Conservation (phyloP, 129 eudicot species). For the Flaveria robusta region DNA sequence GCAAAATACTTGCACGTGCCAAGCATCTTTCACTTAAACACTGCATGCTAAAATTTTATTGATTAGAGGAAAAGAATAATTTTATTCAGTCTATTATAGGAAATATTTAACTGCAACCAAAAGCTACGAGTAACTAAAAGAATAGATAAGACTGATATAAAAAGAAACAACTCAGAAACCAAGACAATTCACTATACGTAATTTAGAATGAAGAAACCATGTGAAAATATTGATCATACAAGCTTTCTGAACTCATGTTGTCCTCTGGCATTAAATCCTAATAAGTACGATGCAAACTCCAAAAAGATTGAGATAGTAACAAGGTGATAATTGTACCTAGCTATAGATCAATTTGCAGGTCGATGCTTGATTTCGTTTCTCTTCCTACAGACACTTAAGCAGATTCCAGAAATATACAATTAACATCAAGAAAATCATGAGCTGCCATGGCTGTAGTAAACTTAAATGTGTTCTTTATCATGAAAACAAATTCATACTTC, state of each 20-base stretch:
- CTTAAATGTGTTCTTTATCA: not conserved
- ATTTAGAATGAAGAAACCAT: slow-evolving; percentile 1
- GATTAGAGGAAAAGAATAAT: slow-evolving; percentile 21
- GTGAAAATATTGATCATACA: not conserved
- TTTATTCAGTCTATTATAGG: not conserved
- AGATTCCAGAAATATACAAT: slow-evolving; percentile 15
- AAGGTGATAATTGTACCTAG: slow-evolving; percentile 6
- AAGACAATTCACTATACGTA: not conserved
- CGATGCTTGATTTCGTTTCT: slow-evolving; percentile 5
- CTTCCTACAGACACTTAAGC: not conserved
- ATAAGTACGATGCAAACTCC: not conserved
- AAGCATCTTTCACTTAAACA: slow-evolving; percentile 66
- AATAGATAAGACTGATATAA: not conserved
- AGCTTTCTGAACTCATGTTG: not conserved
- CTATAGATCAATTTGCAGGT: not conserved
- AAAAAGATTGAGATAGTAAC: slow-evolving; percentile 15
- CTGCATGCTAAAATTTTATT: slow-evolving; percentile 47
- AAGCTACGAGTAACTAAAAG: not conserved
- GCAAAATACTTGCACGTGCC: slow-evolving; percentile 51
- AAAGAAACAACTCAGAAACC: slow-evolving; percentile 2
- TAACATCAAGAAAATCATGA: slow-evolving; percentile 20
- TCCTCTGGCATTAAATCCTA: not conserved
- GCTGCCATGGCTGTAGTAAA: not conserved
- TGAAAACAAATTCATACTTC: not conserved
- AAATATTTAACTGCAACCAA: slow-evolving; percentile 5